Base-by-base conservation (phyloP, 768 basidiomycete genomes). In the Boletellus sp. region DNA sequence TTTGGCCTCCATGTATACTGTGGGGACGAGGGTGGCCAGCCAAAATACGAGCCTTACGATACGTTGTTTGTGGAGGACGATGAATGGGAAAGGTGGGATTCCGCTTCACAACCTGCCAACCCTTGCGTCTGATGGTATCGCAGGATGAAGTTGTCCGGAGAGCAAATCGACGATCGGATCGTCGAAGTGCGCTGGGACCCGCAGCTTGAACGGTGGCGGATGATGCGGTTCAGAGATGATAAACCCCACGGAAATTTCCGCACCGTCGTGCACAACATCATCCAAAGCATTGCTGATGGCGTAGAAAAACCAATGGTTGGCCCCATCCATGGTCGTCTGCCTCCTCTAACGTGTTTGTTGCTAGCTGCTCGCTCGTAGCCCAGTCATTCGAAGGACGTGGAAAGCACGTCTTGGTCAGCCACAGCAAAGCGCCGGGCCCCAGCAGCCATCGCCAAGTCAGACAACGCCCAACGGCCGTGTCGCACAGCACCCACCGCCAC, bases 221-320 rank as follows among this genome's bases (percentile, higher is more conserved):
- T 93, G 80, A 84, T 98, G 83, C 82, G 96, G 40, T 94, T 95
- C 65, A 72, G 96, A 59, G 84, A 95, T 60, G 96, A 99, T 69
- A 99, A 99, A 67, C 87, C 83, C 3, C 71, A 94, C 55, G 96
- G 93, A 15, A 99, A 99, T 67, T 92, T 90, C 67, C 79, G 77
- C 52, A 78, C 71, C 26, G 83, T 93, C 48, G 92, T 97, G 41
- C 83, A 90, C 49, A 90, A 86, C 55, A 92, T 99, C 60, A 81
- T 98, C 45, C 77, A 85, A 57, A 94, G 87, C 57, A 98, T 99
- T 54, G 79, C 81, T 38, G 95, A 98, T 66, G 96, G 96, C 10
- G 92, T 98, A 34, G 92, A 95, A 62, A 87, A 89, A 61, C 83
- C 91, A 35, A 75, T 75, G 56, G 95, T 97, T 60, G 63, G 85